phyloP scores from a whole-genome alignment of 805 yeast species.

The Lachancea dasiensis region DNA sequence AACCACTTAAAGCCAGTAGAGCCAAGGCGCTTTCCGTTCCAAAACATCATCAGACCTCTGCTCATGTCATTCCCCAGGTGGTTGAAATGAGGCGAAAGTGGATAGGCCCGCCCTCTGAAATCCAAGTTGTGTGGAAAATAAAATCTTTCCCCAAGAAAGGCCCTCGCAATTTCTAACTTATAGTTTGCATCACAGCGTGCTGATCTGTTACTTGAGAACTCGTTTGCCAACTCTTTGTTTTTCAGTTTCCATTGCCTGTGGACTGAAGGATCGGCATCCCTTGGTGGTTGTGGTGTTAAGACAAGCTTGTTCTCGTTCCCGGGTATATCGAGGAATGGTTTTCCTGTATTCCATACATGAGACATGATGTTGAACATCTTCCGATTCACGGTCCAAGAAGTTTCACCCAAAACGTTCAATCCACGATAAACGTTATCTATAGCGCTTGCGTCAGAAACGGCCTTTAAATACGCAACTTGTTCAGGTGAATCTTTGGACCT shows the following conservation, averaged over 20 bases:
- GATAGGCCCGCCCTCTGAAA: slow-evolving; percentile 81
- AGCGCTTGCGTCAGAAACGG: slow-evolving; percentile 67
- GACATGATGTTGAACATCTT: slow-evolving; percentile 62
- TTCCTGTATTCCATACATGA: slow-evolving; percentile 82
- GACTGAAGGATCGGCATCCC: slow-evolving; percentile 65
- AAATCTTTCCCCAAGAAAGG: slow-evolving; percentile 72
- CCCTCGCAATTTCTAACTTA: slow-evolving; percentile 91
- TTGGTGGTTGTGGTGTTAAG: slow-evolving; percentile 53
- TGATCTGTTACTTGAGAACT: slow-evolving; percentile 65
- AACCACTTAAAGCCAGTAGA: slow-evolving; percentile 63
- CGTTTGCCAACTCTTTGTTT: slow-evolving; percentile 52
- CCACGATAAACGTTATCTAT: slow-evolving; percentile 70
- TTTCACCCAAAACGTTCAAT: slow-evolving; percentile 74
- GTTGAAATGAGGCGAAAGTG: slow-evolving; percentile 72
- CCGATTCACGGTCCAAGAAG: slow-evolving; percentile 90
- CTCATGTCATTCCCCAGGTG: slow-evolving; percentile 77
- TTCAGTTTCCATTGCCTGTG: slow-evolving; percentile 61
- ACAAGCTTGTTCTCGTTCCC: slow-evolving; percentile 41
- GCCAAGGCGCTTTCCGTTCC: slow-evolving; percentile 72
- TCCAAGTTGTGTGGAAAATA: slow-evolving; percentile 79
- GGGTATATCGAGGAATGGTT: slow-evolving; percentile 69
- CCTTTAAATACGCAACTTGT: slow-evolving; percentile 79
- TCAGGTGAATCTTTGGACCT: slow-evolving; percentile 84
- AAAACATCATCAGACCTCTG: slow-evolving; percentile 62
- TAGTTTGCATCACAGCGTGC: slow-evolving; percentile 92